phyloP scores from a whole-genome alignment of 768 basidiomycete species.

The Tephrocybe sp. region DNA sequence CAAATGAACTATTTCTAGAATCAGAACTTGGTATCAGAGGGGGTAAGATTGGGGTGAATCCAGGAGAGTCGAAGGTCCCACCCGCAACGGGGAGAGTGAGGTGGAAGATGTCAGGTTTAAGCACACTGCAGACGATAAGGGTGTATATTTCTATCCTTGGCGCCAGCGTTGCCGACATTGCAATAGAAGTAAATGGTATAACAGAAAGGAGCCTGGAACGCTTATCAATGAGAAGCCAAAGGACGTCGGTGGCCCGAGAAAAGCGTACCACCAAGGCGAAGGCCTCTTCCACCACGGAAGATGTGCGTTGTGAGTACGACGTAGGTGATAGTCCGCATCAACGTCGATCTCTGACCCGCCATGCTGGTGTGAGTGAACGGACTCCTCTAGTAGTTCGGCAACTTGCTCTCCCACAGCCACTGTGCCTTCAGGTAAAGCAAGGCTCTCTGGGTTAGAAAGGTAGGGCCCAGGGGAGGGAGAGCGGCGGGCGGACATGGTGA shows the following conservation, averaged over 20 bases:
- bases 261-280: slow-evolving; percentile 67
- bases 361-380: slow-evolving; percentile 39
- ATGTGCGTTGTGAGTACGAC: slow-evolving; percentile 7
- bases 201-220: slow-evolving; percentile 54
- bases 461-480: slow-evolving; percentile 21
- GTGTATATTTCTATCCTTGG: slow-evolving; percentile 77
- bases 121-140: slow-evolving; percentile 66
- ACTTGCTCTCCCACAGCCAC: slow-evolving; percentile 46
- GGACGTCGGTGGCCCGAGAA: neutral
- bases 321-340: slow-evolving; percentile 24
- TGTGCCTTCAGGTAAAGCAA: slow-evolving; percentile 44
- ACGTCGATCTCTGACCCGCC: slow-evolving; percentile 28
- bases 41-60: neutral
- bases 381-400: slow-evolving; percentile 45
- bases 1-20: neutral
- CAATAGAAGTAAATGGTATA: slow-evolving; percentile 55
- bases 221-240: neutral
- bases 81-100: slow-evolving; percentile 18
- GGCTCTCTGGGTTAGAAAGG: slow-evolving; percentile 31
- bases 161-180: slow-evolving; percentile 57
- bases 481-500: slow-evolving; percentile 9
- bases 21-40: neutral
- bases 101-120: slow-evolving; percentile 56
- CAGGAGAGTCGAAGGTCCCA: slow-evolving; percentile 4
- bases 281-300: slow-evolving; percentile 78